These are phyloP conservation scores for Cryptococcus floricola DNA, from an alignment of 1,284 basidiomycete genomes.

Conservation along the genomic window DNA sequence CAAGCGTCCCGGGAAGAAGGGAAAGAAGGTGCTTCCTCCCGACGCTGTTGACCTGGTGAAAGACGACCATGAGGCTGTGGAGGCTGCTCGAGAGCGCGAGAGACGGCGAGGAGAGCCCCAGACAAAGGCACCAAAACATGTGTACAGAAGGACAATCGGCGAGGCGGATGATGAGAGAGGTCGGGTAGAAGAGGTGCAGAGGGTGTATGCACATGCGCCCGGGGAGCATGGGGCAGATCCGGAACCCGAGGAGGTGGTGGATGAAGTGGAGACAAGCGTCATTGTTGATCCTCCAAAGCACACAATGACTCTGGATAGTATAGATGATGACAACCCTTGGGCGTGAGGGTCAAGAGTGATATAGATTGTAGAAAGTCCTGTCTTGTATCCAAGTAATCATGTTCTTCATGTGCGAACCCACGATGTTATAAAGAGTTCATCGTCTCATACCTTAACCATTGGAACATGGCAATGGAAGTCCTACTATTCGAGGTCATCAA, in stretches of 20 bases:
- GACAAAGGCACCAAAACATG: slow-evolving; percentile 34
- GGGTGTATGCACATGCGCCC: slow-evolving; percentile 20
- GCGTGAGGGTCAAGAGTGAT: slow-evolving; percentile 11
- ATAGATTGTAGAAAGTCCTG: neutral
- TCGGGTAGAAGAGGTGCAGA: slow-evolving; percentile 11
- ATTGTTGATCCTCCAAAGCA: slow-evolving; percentile 14
- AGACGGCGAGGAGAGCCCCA: slow-evolving; percentile 38
- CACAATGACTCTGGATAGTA: slow-evolving; percentile 4
- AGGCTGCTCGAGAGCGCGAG: slow-evolving; percentile 33
- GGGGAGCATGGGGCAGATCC: slow-evolving; percentile 11
- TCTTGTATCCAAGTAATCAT: neutral
- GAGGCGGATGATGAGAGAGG: slow-evolving; percentile 12
- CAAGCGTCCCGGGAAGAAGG: neutral
- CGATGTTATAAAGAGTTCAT: too few species aligned
- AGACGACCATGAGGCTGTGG: slow-evolving; percentile 49
- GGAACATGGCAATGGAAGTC: neutral
- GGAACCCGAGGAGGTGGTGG: slow-evolving; percentile 19
- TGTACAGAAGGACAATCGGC: slow-evolving; percentile 24
- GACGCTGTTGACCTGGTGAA: slow-evolving; percentile 73
- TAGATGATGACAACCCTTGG: slow-evolving; percentile 43
- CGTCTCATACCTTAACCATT: too few species aligned
- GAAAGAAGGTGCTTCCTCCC: slow-evolving; percentile 52
- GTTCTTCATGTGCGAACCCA: neutral
- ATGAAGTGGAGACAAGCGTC: slow-evolving; percentile 12
- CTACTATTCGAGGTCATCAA: slow-evolving; percentile 41